Conservation (phyloP, 2,329 filamentous ascomycete species). For the Dactylellina cionopaga region DNA sequence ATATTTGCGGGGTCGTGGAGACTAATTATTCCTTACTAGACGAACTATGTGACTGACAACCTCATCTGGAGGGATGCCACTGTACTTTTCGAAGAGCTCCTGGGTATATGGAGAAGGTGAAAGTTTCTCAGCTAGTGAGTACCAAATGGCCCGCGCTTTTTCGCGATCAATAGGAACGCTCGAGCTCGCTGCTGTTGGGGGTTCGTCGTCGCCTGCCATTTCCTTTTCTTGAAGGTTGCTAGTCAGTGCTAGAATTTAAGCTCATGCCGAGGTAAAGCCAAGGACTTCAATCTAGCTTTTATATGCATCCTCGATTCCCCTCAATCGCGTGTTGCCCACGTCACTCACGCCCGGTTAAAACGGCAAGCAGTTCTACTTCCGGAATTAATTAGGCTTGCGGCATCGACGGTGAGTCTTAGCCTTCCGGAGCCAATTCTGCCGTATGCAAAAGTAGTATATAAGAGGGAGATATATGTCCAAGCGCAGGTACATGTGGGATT, state of each 20-base stretch:
- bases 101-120: constrained; percentile 12
- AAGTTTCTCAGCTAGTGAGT: constrained; percentile 19
- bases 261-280: background rate
- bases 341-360: no score
- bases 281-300: no score
- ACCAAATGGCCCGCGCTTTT: constrained; percentile 10
- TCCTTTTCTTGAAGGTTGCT: background rate
- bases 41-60: constrained; percentile 20
- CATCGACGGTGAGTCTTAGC: no score
- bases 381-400: no score
- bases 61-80: constrained; percentile 16
- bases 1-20: background rate
- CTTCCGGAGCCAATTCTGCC: no score
- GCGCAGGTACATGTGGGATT: no score
- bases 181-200: background rate
- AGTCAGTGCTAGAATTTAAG: no score
- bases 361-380: no score
- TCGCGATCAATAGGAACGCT: background rate
- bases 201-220: constrained; percentile 13
- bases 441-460: no score
- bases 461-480: no score
- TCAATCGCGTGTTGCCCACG: no score
- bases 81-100: constrained; percentile 29
- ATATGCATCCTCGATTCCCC: no score
- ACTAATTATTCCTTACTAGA: constrained; percentile 13